phyloP scores from a whole-genome alignment of 2,329 filamentous ascomycete genomes.

The Hypoxylon sp. region DNA sequence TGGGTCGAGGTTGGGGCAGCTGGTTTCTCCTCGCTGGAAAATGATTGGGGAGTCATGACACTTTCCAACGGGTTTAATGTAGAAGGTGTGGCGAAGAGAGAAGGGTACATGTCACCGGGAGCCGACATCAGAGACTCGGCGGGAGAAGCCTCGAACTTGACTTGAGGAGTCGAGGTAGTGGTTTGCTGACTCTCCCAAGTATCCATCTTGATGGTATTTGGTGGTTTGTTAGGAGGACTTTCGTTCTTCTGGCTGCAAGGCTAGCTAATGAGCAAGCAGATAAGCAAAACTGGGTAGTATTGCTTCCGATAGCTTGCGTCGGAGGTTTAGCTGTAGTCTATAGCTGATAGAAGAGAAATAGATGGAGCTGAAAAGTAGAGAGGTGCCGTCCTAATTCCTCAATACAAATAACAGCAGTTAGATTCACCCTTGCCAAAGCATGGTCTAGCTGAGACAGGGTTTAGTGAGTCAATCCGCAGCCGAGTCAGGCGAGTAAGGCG shows the following conservation, averaged over 20 bases:
- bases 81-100: constrained; percentile 62
- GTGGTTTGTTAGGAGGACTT: constrained; percentile 41
- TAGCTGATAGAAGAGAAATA: constrained; percentile 26
- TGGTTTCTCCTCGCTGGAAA: constrained; percentile 48
- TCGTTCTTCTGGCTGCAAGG: constrained; percentile 36
- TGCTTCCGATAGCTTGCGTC: constrained; percentile 28
- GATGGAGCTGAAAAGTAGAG: constrained; percentile 50
- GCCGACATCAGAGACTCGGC: constrained; percentile 69
- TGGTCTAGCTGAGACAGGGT: constrained; percentile 37
- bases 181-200: constrained; percentile 57
- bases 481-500: constrained; percentile 31
- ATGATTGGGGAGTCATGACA: constrained; percentile 65
- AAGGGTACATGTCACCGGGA: constrained; percentile 65
- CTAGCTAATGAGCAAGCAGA: constrained; percentile 18
- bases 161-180: constrained; percentile 57
- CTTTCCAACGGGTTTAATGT: constrained; percentile 64
- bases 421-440: constrained; percentile 45
- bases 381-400: constrained; percentile 60
- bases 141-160: constrained; percentile 70
- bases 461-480: constrained; percentile 44
- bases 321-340: constrained; percentile 27
- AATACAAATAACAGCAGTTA: constrained; percentile 55
- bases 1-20: constrained; percentile 42
- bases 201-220: constrained; percentile 57
- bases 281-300: constrained; percentile 23